A percentile compares a stretch with the other conserved stretches of the same genome.
phyloP scores from a whole-genome alignment of 129 eudicot genomes.

The Pulicaria dysenterica region DNA sequence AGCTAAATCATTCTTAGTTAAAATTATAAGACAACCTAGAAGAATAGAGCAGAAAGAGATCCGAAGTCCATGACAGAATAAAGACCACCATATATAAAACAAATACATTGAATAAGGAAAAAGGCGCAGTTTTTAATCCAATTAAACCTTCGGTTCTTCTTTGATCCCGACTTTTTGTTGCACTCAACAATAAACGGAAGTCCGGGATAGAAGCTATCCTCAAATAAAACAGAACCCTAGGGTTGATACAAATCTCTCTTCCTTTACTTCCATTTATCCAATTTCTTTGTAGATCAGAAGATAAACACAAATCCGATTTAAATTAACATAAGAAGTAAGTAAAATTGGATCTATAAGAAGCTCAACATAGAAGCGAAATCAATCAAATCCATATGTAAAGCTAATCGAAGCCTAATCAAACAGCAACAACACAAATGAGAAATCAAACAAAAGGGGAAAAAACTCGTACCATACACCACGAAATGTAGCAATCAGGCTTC shows the following conservation, averaged over 20 bases:
- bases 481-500: constrained; percentile 23
- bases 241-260: constrained; percentile 25
- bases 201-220: neutral
- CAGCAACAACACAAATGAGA: constrained; percentile 13
- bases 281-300: constrained; percentile 22
- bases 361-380: neutral
- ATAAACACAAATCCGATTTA: constrained; percentile 11
- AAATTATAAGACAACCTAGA: neutral
- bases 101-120: neutral
- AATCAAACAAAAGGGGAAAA: neutral
- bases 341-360: constrained; percentile 26
- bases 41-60: neutral
- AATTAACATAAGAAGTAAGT: constrained; percentile 1
- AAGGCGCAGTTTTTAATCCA: constrained; percentile 3
- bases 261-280: constrained; percentile 10
- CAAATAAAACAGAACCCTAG: constrained; percentile 10
- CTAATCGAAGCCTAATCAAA: constrained; percentile 18
- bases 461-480: constrained; percentile 19
- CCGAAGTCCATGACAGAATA: neutral
- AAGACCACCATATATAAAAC: neutral
- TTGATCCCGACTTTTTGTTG: neutral
- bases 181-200: neutral
- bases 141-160: neutral
- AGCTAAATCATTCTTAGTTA: constrained; percentile 1
- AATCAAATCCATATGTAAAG: constrained; percentile 13